These are phyloP conservation scores for Cercospora beticola DNA, from an alignment of 2,329 filamentous ascomycete genomes.

Conservation along the genomic window DNA sequence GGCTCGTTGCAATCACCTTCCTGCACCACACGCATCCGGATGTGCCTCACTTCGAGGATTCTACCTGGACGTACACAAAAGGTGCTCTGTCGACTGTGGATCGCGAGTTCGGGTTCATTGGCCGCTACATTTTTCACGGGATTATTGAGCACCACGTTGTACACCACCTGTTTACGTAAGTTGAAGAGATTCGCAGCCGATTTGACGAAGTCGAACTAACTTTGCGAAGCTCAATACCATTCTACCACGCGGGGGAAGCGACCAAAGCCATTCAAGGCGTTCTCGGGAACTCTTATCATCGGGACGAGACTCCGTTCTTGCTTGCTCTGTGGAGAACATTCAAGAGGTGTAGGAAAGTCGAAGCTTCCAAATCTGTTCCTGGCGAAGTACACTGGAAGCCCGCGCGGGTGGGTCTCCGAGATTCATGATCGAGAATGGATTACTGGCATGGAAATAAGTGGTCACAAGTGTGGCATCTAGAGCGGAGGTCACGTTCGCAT, in stretches of 20 bases:
- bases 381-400: conserved; percentile 1
- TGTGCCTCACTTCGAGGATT: conserved; percentile 59
- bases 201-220: neutral
- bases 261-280: conserved; percentile 52
- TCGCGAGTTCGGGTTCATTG: conserved; percentile 64
- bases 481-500: neutral
- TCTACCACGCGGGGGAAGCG: conserved; percentile 53
- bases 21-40: conserved; percentile 67
- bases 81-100: conserved; percentile 64
- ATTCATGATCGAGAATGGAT: neutral
- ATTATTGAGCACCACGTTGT: conserved; percentile 66
- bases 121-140: conserved; percentile 64
- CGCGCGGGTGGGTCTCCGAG: neutral
- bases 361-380: neutral
- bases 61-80: conserved; percentile 62
- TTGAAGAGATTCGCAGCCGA: conserved; percentile 46
- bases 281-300: conserved; percentile 55
- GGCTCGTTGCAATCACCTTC: conserved; percentile 73
- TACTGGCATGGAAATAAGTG: neutral
- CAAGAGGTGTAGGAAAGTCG: neutral
- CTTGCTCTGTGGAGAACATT: conserved; percentile 55
- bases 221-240: conserved; percentile 48
- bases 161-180: conserved; percentile 49
- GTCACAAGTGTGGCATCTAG: neutral
- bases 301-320: conserved; percentile 58